Evolutionary conservation across 148 eudicot genomes (phyloP), one percentile per base, ranked within the genome.

Genomic region (Linanthus parryae): DNA sequence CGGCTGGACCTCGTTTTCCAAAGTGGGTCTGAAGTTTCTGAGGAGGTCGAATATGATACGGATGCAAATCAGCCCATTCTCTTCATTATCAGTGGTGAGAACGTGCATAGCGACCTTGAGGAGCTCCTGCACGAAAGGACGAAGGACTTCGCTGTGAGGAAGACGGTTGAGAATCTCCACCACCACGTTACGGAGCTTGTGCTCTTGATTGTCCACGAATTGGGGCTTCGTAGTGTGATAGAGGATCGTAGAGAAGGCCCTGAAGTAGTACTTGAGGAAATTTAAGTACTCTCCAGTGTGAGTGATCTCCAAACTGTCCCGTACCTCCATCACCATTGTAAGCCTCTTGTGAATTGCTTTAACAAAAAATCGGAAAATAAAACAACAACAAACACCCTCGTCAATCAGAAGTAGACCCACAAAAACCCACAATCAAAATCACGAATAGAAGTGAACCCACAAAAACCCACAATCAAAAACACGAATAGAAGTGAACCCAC

Each of bases 221-320:
- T 91, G 98, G 10, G 98, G 98, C 77, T 83, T 86, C 8, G 98
- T 91, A 27, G 81, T 75, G 40, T 91, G 84, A 58, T 72, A 81
- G 2, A 90, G 70, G 59, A 91, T 79, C 11, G 57, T 83, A 0
- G 95, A 91, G 61, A 91, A 91, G 2, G 98, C 77, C 51, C 94
- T 72, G 41, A 91, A 91, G 62, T 91, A 91, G 62, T 77, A 87
- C 71, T 79, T 83, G 16, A 91, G 67, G 84, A 91, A 91, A 80
- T 91, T 91, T 69, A 91, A 73, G 76, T 91, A 91, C 77, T 91
- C 98, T 25, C 90, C 94, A 0, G 98, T 91, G 57, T 91, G 98
- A 27, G 87, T 80, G 46, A 91, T 83, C 79, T 91, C 98, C 47
- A 91, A 62, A 63, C 98, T 91, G 54, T 91, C 98, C 59, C 95